Base-by-base conservation (phyloP, 2,329 filamentous ascomycete species). In the Cordyceps cicadae region DNA sequence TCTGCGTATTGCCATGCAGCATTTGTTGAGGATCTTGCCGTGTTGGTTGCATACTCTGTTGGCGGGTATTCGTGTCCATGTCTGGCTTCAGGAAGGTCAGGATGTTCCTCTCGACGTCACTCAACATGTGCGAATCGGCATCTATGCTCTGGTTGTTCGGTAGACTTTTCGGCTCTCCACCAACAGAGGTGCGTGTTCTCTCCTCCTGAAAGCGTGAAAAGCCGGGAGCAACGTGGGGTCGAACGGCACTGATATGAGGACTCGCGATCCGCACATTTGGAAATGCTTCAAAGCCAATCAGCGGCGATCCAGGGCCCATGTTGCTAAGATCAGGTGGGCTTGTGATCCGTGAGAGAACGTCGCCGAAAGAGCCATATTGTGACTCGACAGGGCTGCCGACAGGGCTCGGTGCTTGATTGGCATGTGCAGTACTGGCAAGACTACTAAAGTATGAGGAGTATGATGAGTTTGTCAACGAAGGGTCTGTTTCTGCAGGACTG, bases 401-500 rank as follows among this genome's bases (percentile, higher is more conserved):
- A 29, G 73, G 71, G 52, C 70, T 75, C 26, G 70, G 63, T 29
- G 71, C 65, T 63, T 67, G 67, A 62, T 70, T 67, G 50, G 68
- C 64, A 51, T 68, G 54, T 56, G 59, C 64, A 37, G 59, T 45
- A 24, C 52, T 52, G 24, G 66, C 66, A 59, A 74, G 71, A 60
- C 63, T 69, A 17, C 68, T 68, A 63, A 72, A 74, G 8, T 72
- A 69, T 26, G 71, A 69, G 29, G 72, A 68, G 11, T 68, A 66
- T 52, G 62, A 64, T 55, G 66, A 68, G 52, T 65, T 68, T 34
- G 66, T 62, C 14, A 68, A 65, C 61, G 62, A 64, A 53, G 66
- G 67, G 54, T 65, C 67, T 50, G 66, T 62, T 50, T 64, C 66
- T 15, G 69, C 63, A 50, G 70, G 62, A 56, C 66, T 72, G 53